Base-by-base conservation (phyloP, 768 basidiomycete species). In the Macrolepiota albuminosa region DNA sequence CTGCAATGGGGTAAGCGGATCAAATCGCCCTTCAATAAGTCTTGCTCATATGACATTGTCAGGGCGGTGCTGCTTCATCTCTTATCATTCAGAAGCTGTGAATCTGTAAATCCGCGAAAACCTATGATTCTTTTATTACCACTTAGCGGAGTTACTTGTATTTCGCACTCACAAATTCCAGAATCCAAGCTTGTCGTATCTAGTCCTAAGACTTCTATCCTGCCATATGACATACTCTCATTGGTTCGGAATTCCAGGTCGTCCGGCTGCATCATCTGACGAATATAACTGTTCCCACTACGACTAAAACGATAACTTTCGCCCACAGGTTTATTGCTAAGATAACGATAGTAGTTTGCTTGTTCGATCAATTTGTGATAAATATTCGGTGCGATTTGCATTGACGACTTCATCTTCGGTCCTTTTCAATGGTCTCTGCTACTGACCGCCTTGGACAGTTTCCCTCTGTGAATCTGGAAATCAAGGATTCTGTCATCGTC, bases 51-150 rank as follows among this genome's bases (percentile, higher is more conserved):
- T 7, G 31, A 3, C 33, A 51, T 51, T 66, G 56, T 67, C 61
- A 94, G 92, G 93, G 94, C 68, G 94, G 94, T 69, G 95, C 92
- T 58, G 93, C 94, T 52, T 94, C 93, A 40, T 92, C 95, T 40
- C 79, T 98, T 65, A 81, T 97, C 61, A 83, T 98, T 63, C 93
- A 96, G 77, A 91, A 85, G 70, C 70, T 96, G 70, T 95, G 81
- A 84, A 71, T 29, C 69, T 96, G 70, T 95, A 81, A 84, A 71
- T 29, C 21, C 45, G n/a, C 31, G 55, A 95, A 81, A 84, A 71
- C 29, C 21, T 45, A 37, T 36, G 58, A 62, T 37, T 56, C 48
- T 50, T 26, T 26, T 18, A 18, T 61, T 60, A 61, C 18, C 42
- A 50, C 45, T 48, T 59, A 57, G 51, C 49, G 55, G 56, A 61